Percentiles rank a stretch among this genome's conserved stretches.
Evolutionary conservation across 1,284 basidiomycete species (phyloP).

Genomic region (Puccinia brachypodii): DNA sequence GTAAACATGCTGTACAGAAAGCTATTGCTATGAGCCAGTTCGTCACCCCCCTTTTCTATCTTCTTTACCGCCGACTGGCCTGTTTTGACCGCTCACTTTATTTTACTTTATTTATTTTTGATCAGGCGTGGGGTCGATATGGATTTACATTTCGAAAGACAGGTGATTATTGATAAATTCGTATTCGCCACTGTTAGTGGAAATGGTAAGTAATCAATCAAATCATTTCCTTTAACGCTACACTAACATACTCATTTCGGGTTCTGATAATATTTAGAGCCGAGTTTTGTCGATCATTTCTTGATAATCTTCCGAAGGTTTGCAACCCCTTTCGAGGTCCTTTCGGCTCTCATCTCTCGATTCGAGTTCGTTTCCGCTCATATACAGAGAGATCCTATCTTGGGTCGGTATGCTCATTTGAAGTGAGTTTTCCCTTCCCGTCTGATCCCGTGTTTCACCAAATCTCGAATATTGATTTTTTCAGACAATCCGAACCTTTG

Average conservation of each 20-base stretch:
- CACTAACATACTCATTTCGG: neutral
- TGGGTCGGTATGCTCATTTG: slow-evolving; percentile 55
- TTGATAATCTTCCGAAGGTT: slow-evolving; percentile 55
- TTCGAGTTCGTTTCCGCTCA: slow-evolving; percentile 52
- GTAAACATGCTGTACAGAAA: slow-evolving; percentile 42
- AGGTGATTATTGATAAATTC: slow-evolving; percentile 56
- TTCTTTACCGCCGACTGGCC: neutral
- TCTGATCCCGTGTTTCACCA: neutral
- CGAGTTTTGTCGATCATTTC: slow-evolving; percentile 54
- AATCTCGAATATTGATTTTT: neutral
- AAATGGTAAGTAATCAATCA: slow-evolving; percentile 49
- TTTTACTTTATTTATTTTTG: neutral
- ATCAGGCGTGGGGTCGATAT: slow-evolving; percentile 46
- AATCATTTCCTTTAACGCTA: neutral
- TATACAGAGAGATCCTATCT: slow-evolving; percentile 52
- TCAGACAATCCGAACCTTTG: neutral
- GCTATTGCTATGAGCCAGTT: slow-evolving; percentile 42
- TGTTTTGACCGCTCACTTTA: no score
- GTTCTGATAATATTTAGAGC: slow-evolving; percentile 46
- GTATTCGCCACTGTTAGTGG: slow-evolving; percentile 55
- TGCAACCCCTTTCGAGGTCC: slow-evolving; percentile 53
- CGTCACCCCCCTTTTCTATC: neutral
- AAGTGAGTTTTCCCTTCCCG: slow-evolving; percentile 47
- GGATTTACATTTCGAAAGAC: slow-evolving; percentile 53
- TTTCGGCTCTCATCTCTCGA: slow-evolving; percentile 53